Base-by-base conservation (phyloP, 805 yeast genomes). In the Nakazawaea populi region DNA sequence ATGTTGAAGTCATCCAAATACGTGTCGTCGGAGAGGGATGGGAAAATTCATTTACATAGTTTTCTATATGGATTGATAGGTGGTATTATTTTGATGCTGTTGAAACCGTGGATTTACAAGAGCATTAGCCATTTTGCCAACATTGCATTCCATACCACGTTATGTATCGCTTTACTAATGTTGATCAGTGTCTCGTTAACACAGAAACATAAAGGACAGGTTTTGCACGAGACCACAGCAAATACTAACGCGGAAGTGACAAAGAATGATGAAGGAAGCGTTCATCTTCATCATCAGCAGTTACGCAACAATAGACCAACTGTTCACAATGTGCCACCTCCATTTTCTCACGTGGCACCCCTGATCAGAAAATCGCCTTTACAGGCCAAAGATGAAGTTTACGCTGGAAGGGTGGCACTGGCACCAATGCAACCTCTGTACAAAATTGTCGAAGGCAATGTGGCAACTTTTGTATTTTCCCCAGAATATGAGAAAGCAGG, bases 1-100 rank as follows among this genome's bases (percentile, higher is more conserved):
- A 14, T 32, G 27, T 12, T 48, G n/a, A 42, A 37, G 24, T 37
- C 45, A 0, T 64, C 67, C 0, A 34, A 44, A 6, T 64, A 60
- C 44, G 55, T 64, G 10, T 51, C 55, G 32, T 44, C 61, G 1
- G 53, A 51, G 6, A 55, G 54, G 36, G 53, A 52, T n/a, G 62
- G 62, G 9, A 56, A 55, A 42, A 11, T 64, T 1, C 68, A 64
- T 46, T 37, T 64, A 1, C 62, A 63, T 14, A 59, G 64, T 12
- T 64, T 62, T 44, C 49, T 53, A 0, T 36, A 59, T 2, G 68
- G 68, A 1, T 47, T 58, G 7, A 51, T 53, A 1, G 6, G 55
- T 37, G 55, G 64, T 1, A n/a, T 48, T 0, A 9, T 52, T 2
- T 43, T 58, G 30, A 46, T 58, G n/a, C 12, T 58, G 10, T 14